A percentile compares a stretch with the other conserved stretches of the same genome.
Conservation (phyloP, 805 yeast genomes). For the Tetrapisispora phaffii region DNA sequence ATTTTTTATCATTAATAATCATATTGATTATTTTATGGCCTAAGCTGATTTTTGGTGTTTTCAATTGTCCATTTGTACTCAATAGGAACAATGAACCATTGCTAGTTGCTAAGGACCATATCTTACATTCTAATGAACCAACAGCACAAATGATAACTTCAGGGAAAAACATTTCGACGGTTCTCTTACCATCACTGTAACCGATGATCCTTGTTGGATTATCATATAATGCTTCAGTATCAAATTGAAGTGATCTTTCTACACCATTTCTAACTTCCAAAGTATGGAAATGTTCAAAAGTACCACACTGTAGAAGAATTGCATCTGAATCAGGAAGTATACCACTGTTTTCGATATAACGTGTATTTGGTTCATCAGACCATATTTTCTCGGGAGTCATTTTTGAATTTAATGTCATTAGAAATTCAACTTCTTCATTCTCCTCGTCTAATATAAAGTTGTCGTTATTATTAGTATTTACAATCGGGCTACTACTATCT, state of each 20-base stretch:
- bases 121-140: conserved; percentile 39
- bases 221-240: conserved; percentile 26
- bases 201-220: conserved; percentile 34
- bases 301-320: conserved; percentile 26
- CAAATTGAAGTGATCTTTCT: conserved; percentile 29
- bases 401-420: conserved; percentile 25
- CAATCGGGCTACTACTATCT: conserved; percentile 6
- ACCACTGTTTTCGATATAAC: conserved; percentile 23
- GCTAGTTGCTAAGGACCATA: conserved; percentile 38
- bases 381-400: conserved; percentile 20
- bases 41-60: conserved; percentile 35
- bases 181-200: conserved; percentile 26
- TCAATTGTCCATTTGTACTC: conserved; percentile 28
- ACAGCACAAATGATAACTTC: conserved; percentile 31
- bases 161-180: conserved; percentile 36
- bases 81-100: conserved; percentile 30
- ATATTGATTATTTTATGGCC: conserved; percentile 41
- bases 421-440: conserved; percentile 19
- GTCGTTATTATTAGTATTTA: conserved; percentile 27
- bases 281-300: conserved; percentile 21
- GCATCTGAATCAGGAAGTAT: conserved; percentile 24
- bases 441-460: conserved; percentile 39
- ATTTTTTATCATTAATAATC: conserved; percentile 31
- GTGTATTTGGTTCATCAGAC: conserved; percentile 22
- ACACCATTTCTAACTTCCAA: conserved; percentile 30